Percentiles rank a stretch among this genome's conserved stretches.
phyloP scores from a whole-genome alignment of 495 filamentous ascomycete species.

The Tuber borchii region DNA sequence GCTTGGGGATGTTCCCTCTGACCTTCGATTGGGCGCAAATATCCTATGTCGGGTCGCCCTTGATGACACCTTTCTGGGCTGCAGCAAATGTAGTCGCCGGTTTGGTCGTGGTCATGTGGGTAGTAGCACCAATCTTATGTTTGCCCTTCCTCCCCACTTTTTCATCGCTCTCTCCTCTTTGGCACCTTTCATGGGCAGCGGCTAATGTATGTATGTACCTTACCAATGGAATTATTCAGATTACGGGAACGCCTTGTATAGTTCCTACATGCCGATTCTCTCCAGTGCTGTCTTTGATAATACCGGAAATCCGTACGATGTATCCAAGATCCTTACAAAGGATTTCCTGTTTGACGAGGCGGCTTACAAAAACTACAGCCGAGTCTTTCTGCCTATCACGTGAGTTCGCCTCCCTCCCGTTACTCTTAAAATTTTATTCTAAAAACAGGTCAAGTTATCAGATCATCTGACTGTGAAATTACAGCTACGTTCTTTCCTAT shows the following conservation, averaged over 20 bases:
- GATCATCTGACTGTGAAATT: conserved; percentile 11
- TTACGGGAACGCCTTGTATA: conserved; percentile 69
- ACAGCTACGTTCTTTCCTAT: conserved; percentile 63
- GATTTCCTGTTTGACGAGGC: conserved; percentile 65
- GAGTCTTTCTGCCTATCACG: conserved; percentile 75
- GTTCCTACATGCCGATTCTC: conserved; percentile 73
- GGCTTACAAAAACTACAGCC: conserved; percentile 67
- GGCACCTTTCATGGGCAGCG: background rate
- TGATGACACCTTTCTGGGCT: conserved; percentile 87
- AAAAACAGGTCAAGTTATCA: conserved; percentile 25
- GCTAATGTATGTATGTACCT: background rate
- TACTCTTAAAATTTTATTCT: background rate
- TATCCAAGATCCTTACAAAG: conserved; percentile 62
- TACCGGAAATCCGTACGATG: conserved; percentile 67
- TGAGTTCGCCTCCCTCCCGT: conserved; percentile 35
- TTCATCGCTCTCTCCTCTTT: background rate
- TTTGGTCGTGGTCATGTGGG: conserved; percentile 81
- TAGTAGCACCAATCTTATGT: conserved; percentile 71
- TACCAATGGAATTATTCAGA: conserved; percentile 42
- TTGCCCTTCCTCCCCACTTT: conserved; percentile 7
- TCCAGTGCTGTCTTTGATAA: conserved; percentile 75
- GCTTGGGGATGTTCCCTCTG: conserved; percentile 75
- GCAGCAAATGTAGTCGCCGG: conserved; percentile 82
- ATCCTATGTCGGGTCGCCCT: conserved; percentile 79
- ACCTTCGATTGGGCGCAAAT: conserved; percentile 95